Base-by-base conservation (phyloP, 225 moss, liverwort and hornwort species). In the Ulota crispa region DNA sequence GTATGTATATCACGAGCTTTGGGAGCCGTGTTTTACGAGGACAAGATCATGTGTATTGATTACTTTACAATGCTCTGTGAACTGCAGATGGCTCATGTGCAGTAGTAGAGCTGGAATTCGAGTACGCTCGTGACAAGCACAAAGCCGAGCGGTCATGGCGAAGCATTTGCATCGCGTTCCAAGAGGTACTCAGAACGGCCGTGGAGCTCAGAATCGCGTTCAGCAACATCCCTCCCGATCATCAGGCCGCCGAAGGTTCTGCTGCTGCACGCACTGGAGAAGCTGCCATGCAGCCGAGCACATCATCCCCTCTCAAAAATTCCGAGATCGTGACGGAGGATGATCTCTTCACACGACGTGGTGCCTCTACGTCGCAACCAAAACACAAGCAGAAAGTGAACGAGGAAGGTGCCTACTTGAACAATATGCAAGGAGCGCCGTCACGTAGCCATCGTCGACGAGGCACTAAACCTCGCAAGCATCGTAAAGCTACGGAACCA, bases 111-210 rank as follows among this genome's bases (percentile, higher is more conserved):
- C 28, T 96, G 76, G 93, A 94, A 76, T 94, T 96, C 19, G 84
- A 89, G 32, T 87, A 91, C 18, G 86, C 96, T 3, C 93, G 93
- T 24, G 87, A 92, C 67, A 94, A 92, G 64, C 89, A 91, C 36
- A 91, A 85, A 61, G 96, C 96, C 10, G 93, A 94, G 80, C 89
- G 94, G 75, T 91, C 91, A 56, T 87, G 94, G 69, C 89, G 93
- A 55, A 92, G 93, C 83, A 96, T 96, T 57, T 92, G 94, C 82
- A 93, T 89, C 72, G 92, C 94, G 5, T 96, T 96, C 60, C 94
- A 96, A 75, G 89, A 91, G 63, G 94, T 92, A 41, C 80, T 96
- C 20, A 89, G 86, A 43, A 91, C 93, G 57, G 92, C 93, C 14
- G 96, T 96, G 28, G 94, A 96, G 70, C 85, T 94, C 12, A 85